Base-by-base conservation (phyloP, 2,329 filamentous ascomycete genomes). In the Arthrobotrys entomopaga region DNA sequence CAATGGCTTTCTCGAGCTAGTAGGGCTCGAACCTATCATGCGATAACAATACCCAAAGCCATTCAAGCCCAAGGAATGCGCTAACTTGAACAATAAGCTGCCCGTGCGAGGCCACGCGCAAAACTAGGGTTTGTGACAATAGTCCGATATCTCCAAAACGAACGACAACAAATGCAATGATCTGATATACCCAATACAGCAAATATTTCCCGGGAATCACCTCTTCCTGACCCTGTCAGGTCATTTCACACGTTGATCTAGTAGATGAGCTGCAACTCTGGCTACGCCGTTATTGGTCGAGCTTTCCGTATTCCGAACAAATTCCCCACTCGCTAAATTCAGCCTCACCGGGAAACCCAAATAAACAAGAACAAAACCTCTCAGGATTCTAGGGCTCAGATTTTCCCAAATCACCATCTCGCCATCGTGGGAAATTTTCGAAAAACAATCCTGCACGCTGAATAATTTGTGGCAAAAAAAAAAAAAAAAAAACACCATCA, bases 241-340 rank as follows among this genome's bases (percentile, higher is more conserved):
- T 67, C 64, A 67, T 48, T 54, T 60, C 65, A 46, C 49, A 42
- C 56, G 58, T 46, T 56, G 65, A 61, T 61, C 65, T 54, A 48
- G 52, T 40, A 57, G 48, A 69, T 54, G 54, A 40, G 22, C 56
- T 60, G 59, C 63, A 54, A 73, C 56, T 56, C 61, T 73, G 69
- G 54, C 69, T 19, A 54, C 54, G 60, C 61, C 69, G 69, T 73
- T 59, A 66, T 60, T 61, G 56, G 69, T 57, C 40, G 40, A 56
- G 38, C 34, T 42, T 50, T 40, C 69, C 69, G 61, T 57, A 61
- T 60, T 40, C 61, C 69, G 69, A 61, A 61, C 29, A 29, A 26
- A 16, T 50, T 65, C 60, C 69, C 69, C 60, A 65, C 61, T 73
- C 69, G 69, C 69, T 73, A 73, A 66, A 61, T 66, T 73, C 69